phyloP scores from a whole-genome alignment of 129 eudicot genomes.

The Daucus carota region DH1_v3.0 NC_030384.2:44280501-44281000 shows the following conservation, averaged over 20 bases:
- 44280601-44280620: slow-evolving; percentile 43
- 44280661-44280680: slow-evolving; percentile 45
- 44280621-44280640: slow-evolving; percentile 38
- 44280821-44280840: slow-evolving; percentile 63
- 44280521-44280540: slow-evolving; percentile 34
- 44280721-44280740: slow-evolving; percentile 53
- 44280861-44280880: slow-evolving; percentile 6
- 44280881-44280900: slow-evolving; percentile 21
- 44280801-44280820: slow-evolving; percentile 54
- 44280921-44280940: slow-evolving; percentile 69
- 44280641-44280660: slow-evolving; percentile 17
- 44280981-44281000: slow-evolving; percentile 78
- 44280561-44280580: slow-evolving; percentile 13
- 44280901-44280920: slow-evolving; percentile 20
- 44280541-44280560: slow-evolving; percentile 47
- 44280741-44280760: slow-evolving; percentile 20
- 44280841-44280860: neutral
- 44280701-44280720: slow-evolving; percentile 29
- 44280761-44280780: slow-evolving; percentile 58
- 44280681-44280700: slow-evolving; percentile 55
- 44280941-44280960: slow-evolving; percentile 64
- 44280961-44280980: slow-evolving; percentile 61
- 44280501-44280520: slow-evolving; percentile 42
- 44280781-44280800: slow-evolving; percentile 69
- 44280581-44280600: slow-evolving; percentile 17